A percentile compares a stretch with the other conserved stretches of the same genome.
These are phyloP conservation scores for Elaeis oleifera DNA, from an alignment of 202 grass and related monocot genomes.

Conservation along the genomic window DNA sequence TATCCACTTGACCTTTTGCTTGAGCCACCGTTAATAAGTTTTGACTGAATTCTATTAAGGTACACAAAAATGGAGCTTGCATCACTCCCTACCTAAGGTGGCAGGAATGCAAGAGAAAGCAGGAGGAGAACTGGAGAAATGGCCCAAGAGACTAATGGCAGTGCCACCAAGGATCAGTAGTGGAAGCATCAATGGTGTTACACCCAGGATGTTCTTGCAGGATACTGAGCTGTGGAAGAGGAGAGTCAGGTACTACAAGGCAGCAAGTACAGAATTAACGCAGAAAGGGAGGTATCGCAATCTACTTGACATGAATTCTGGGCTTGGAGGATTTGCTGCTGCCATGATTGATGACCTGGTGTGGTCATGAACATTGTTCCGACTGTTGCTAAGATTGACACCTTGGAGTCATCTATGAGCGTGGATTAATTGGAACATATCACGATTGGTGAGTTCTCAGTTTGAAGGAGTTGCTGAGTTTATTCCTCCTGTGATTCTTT, in stretches of 20 bases:
- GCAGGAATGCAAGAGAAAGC: conserved; percentile 4
- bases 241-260: conserved; percentile 19
- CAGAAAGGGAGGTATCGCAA: conserved; percentile 28
- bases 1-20: no score
- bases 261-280: background rate
- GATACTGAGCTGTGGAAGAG: conserved; percentile 28
- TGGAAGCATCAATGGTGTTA: conserved; percentile 13
- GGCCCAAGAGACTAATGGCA: conserved; percentile 27
- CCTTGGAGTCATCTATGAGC: conserved; percentile 35
- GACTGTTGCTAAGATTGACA: conserved; percentile 4
- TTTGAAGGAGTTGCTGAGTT: no score
- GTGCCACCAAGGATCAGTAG: conserved; percentile 22
- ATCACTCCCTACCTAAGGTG: conserved; percentile 28
- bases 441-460: conserved; percentile 26
- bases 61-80: conserved; percentile 34
- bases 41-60: background rate
- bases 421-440: conserved; percentile 34
- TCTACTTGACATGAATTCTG: conserved; percentile 32
- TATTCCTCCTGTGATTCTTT: no score
- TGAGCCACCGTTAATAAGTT: no score
- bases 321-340: conserved; percentile 23
- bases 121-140: conserved; percentile 27
- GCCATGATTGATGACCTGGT: conserved; percentile 19
- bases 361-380: conserved; percentile 40
- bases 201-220: conserved; percentile 19